Base-by-base conservation (phyloP, 2,329 filamentous ascomycete genomes). In the Aspergillus versicolor region DNA sequence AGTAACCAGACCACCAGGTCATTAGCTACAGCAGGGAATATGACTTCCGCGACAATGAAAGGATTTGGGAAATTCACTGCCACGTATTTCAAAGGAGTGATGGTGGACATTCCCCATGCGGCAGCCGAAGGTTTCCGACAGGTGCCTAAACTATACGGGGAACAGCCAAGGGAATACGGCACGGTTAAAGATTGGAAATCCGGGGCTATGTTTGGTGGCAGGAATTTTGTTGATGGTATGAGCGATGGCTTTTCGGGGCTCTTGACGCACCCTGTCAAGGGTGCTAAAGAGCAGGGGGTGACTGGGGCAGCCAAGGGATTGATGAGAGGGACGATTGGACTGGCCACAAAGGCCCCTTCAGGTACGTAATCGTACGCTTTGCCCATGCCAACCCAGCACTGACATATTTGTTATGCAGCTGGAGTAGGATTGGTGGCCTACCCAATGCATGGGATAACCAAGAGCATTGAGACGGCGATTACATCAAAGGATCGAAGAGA, bases 21-120 rank as follows among this genome's bases (percentile, higher is more conserved):
- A 5, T 11, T 58, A 7, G 40, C 37, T 37, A 48, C 62, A 7
- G 55, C 56, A 3, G 57, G 57, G 0, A 56, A 40, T 12, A 56
- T 62, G 21, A 52, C 59, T 1, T 62, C 52, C 1, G 61, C 61
- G n/a, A 63, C 63, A 0, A 60, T 61, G 1, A 66, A 65, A 9
- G 57, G 65, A 5, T 40, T 73, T 1, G 67, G 65, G 7, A 67
- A 67, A 12, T 60, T 72, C 24, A 43, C 65, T 3, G 65, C 62
- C 3, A 59, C 59, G 9, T 64, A 68, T 37, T 64, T 63, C 52
- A 75, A 75, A 53, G 74, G 73, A 6, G 45, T 65, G 0, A 46
- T 72, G 3, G 68, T 77, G 2, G 73, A 76, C 46, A 59, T 77
- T 22, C 75, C 75, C 0, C 62, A 71, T 4, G 74, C 75, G 1